Evolutionary conservation across 2,329 filamentous ascomycete species (phyloP).

Genomic region (Hypocreales sp.): DNA sequence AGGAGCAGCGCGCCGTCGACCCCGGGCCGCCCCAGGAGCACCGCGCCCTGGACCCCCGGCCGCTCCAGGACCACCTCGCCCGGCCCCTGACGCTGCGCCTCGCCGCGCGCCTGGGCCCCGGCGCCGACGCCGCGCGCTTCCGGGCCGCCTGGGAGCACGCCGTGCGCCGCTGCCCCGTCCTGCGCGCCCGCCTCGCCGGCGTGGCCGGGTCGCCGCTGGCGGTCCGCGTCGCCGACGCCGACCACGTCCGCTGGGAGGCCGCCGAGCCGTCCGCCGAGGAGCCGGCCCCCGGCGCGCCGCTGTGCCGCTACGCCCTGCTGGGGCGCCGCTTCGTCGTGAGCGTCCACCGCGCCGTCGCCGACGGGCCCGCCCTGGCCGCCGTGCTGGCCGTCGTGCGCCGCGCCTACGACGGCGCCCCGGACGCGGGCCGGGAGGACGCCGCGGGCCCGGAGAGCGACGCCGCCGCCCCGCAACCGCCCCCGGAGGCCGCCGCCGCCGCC

Average conservation of each 20-base stretch:
- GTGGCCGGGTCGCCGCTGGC: too few species aligned
- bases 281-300: slow-evolving; percentile 27
- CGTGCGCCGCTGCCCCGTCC: neutral
- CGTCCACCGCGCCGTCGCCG: slow-evolving; percentile 40
- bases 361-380: slow-evolving; percentile 39
- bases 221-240: too few species aligned
- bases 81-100: too few species aligned
- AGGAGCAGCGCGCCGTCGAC: too few species aligned
- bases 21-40: too few species aligned
- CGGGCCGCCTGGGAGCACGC: neutral
- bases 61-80: too few species aligned
- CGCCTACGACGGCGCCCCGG: slow-evolving; percentile 19
- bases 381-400: slow-evolving; percentile 31
- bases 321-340: slow-evolving; percentile 30
- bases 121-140: neutral
- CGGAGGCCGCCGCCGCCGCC: slow-evolving; percentile 18
- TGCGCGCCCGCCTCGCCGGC: too few species aligned
- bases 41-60: too few species aligned
- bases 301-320: slow-evolving; percentile 30
- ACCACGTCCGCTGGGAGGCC: too few species aligned
- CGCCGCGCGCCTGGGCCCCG: neutral
- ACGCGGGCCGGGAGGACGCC: slow-evolving; percentile 24
- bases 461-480: too few species aligned
- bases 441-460: slow-evolving; percentile 21
- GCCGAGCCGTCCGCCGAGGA: too few species aligned